Evolutionary conservation across 2,329 filamentous ascomycete genomes (phyloP).

Genomic region (Pseudopithomyces chartarum): DNA sequence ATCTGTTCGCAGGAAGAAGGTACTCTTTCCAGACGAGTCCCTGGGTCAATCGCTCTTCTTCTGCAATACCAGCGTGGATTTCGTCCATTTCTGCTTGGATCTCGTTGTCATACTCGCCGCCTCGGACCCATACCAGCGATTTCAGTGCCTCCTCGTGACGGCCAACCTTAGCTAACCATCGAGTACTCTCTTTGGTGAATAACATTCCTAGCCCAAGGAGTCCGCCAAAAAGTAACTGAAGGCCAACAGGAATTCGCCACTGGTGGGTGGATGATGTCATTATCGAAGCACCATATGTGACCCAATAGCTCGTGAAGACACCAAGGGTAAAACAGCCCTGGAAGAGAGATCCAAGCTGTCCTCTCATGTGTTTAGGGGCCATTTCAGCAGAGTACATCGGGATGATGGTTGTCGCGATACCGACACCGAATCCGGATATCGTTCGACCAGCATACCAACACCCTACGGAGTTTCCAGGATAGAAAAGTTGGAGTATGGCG

Average conservation of each 20-base stretch:
- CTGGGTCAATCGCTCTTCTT: slow-evolving; percentile 5
- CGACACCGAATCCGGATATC: slow-evolving; percentile 38
- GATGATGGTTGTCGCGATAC: slow-evolving; percentile 40
- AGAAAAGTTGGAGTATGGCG: slow-evolving; percentile 48
- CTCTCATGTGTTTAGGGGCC: slow-evolving; percentile 52
- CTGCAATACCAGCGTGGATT: slow-evolving; percentile 5
- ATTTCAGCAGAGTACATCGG: slow-evolving; percentile 53
- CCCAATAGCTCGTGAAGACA: slow-evolving; percentile 51
- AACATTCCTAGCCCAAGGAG: slow-evolving; percentile 56
- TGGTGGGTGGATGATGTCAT: slow-evolving; percentile 51
- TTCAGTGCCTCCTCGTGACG: slow-evolving; percentile 53
- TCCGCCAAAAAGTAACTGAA: slow-evolving; percentile 56
- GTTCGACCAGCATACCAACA: slow-evolving; percentile 48
- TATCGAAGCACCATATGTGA: slow-evolving; percentile 53
- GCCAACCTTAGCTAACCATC: slow-evolving; percentile 55
- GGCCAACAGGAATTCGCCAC: slow-evolving; percentile 57
- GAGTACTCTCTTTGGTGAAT: slow-evolving; percentile 54
- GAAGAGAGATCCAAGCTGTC: slow-evolving; percentile 48
- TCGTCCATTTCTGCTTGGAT: slow-evolving; percentile 5
- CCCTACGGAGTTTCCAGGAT: slow-evolving; percentile 41
- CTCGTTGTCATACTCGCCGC: slow-evolving; percentile 35
- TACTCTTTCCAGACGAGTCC: slow-evolving; percentile 9
- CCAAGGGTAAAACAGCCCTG: slow-evolving; percentile 54
- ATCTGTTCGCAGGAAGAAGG: slow-evolving; percentile 5
- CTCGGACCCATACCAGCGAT: slow-evolving; percentile 58